Conservation (phyloP, 2,329 filamentous ascomycete genomes). For the Penicillium brasilianum region DNA sequence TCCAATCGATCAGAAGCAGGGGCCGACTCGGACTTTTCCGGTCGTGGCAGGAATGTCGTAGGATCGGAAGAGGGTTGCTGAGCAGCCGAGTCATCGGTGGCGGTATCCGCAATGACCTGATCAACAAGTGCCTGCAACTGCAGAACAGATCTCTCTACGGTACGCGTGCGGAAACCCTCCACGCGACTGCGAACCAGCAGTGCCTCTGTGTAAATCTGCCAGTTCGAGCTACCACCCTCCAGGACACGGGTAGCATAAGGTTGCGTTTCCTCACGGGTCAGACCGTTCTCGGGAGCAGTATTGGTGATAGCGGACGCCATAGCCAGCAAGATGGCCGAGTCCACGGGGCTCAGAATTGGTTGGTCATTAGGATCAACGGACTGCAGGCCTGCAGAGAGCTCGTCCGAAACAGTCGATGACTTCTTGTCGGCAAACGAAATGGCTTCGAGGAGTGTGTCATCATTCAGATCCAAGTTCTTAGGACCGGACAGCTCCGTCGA, state of each 20-base stretch:
- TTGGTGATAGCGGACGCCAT: constrained; percentile 88
- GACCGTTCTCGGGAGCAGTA: constrained; percentile 78
- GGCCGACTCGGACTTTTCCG: constrained; percentile 77
- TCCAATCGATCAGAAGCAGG: constrained; percentile 72
- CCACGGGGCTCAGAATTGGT: constrained; percentile 78
- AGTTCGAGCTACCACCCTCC: constrained; percentile 87
- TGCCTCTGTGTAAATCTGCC: constrained; percentile 97
- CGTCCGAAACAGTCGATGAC: constrained; percentile 45
- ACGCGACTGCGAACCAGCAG: constrained; percentile 87
- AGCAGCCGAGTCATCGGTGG: constrained; percentile 47
- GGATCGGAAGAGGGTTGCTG: constrained; percentile 54
- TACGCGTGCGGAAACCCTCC: constrained; percentile 84
- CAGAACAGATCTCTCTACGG: constrained; percentile 84
- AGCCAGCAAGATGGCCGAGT: constrained; percentile 84
- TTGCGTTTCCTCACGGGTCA: constrained; percentile 91
- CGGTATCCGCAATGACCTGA: constrained; percentile 88
- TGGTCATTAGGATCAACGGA: constrained; percentile 77
- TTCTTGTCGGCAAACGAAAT: constrained; percentile 73
- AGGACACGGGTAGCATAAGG: constrained; percentile 90
- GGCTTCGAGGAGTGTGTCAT: constrained; percentile 88
- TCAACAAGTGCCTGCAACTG: constrained; percentile 96
- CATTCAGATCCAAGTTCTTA: constrained; percentile 77
- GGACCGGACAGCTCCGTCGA: constrained; percentile 54
- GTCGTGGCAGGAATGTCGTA: constrained; percentile 79
- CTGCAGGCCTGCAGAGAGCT: constrained; percentile 66